Percentiles rank a stretch among this genome's conserved stretches.
Conservation (phyloP, 2,329 filamentous ascomycete species). For the Plenodomus lindquistii region DNA sequence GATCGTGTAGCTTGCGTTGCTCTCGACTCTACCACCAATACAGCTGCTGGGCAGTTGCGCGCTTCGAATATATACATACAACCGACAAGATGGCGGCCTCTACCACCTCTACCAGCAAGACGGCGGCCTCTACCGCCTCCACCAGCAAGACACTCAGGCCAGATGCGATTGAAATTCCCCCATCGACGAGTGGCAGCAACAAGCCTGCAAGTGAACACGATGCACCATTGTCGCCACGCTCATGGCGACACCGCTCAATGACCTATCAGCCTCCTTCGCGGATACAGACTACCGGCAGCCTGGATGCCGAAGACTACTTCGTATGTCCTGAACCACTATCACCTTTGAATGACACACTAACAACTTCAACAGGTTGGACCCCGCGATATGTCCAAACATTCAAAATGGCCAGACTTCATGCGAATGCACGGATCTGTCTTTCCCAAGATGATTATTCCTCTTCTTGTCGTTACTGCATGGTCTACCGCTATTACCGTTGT, state of each 20-base stretch:
- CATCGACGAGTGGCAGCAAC: constrained; percentile 16
- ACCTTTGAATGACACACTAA: constrained; percentile 10
- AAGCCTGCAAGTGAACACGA: constrained; percentile 15
- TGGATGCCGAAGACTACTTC: constrained; percentile 64
- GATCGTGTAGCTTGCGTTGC: neutral
- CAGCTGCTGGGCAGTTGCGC: constrained; percentile 41
- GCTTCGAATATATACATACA: constrained; percentile 4
- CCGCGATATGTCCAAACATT: constrained; percentile 71
- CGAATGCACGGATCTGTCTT: constrained; percentile 76
- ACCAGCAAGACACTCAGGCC: constrained; percentile 37
- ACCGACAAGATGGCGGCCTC: constrained; percentile 30
- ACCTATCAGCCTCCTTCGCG: constrained; percentile 35
- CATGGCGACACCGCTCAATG: constrained; percentile 34
- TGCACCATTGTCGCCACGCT: constrained; percentile 35
- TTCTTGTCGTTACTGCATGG: constrained; percentile 67
- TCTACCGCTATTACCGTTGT: constrained; percentile 64
- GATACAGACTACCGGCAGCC: constrained; percentile 31
- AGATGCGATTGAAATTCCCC: constrained; percentile 36
- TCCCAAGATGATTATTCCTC: constrained; percentile 73
- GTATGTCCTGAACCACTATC: constrained; percentile 45
- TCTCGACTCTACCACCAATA: constrained; percentile 1
- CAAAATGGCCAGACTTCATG: constrained; percentile 75
- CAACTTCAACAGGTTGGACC: constrained; percentile 54
- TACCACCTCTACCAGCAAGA: constrained; percentile 27
- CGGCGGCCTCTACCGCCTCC: constrained; percentile 33